Conservation (phyloP, 768 basidiomycete species). For the Boletus coccyginus region DNA sequence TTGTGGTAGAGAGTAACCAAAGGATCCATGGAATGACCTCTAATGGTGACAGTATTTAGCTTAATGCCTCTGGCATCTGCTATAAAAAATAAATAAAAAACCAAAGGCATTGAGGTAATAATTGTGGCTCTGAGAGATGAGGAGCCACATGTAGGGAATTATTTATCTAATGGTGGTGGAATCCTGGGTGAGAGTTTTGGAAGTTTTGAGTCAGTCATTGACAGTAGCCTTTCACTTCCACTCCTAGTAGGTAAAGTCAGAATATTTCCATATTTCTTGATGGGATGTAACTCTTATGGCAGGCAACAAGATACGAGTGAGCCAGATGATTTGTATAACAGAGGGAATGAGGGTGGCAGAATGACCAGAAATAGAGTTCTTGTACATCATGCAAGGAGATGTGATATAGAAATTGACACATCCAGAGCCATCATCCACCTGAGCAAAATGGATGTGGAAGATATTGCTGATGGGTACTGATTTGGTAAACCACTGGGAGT, state of each 20-base stretch:
- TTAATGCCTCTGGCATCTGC: no score
- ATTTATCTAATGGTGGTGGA: not conserved
- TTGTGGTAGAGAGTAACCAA: conserved; percentile 4
- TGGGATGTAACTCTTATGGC: not conserved
- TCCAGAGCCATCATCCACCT: not conserved
- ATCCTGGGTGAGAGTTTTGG: conserved; percentile 3
- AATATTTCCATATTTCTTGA: conserved; percentile 3
- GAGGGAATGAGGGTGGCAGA: not conserved
- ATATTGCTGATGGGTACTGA: not conserved
- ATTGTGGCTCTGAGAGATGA: no score
- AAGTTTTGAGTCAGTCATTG: conserved; percentile 1
- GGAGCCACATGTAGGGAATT: not conserved
- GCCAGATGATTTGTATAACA: no score
- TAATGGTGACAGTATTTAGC: conserved; percentile 4
- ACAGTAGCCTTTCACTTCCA: conserved; percentile 10
- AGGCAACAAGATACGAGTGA: conserved; percentile 3
- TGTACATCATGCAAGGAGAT: conserved; percentile 7
- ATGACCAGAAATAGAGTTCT: not conserved
- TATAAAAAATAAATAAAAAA: no score
- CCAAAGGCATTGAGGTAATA: no score
- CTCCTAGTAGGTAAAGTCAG: conserved; percentile 5
- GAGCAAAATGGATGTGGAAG: not conserved
- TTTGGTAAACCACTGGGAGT: conserved; percentile 4
- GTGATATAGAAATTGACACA: conserved; percentile 3
- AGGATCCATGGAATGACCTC: not conserved